phyloP scores from a whole-genome alignment of 331 rosid genomes.

The Erythrophleum ivorense region DNA sequence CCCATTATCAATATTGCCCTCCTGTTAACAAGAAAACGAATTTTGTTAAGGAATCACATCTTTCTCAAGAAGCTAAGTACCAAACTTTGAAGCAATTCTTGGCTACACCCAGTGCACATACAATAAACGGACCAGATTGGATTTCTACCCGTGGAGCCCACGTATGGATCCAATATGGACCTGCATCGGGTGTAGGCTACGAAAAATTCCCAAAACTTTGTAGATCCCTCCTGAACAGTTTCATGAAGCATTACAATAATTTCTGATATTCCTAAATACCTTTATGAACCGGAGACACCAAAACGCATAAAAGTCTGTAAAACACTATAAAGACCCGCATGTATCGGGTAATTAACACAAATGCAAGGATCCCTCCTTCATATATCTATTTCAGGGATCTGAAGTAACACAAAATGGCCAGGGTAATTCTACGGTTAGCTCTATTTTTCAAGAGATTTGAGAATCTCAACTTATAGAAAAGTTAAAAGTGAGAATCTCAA shows the following conservation, averaged over 20 bases:
- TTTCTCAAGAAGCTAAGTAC: neutral
- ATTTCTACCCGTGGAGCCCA: neutral
- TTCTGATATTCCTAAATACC: neutral
- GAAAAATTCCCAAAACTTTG: neutral
- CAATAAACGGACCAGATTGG: neutral
- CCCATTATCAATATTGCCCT: too few species aligned
- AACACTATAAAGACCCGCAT: neutral
- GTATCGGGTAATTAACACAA: neutral
- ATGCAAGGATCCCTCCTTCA: neutral
- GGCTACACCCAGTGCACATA: neutral
- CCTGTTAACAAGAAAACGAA: neutral
- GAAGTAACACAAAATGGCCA: neutral
- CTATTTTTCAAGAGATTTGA: neutral
- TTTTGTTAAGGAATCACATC: neutral
- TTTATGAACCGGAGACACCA: neutral
- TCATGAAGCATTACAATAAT: neutral
- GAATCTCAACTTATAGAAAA: neutral
- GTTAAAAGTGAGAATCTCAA: neutral
- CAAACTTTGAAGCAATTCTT: neutral
- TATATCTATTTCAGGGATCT: neutral
- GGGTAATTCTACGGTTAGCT: neutral
- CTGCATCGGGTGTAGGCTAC: neutral
- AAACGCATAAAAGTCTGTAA: neutral
- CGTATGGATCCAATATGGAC: neutral
- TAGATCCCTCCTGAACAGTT: neutral